Conservation (phyloP, 139 green algal species). For the Chlorella ohadii region DNA sequence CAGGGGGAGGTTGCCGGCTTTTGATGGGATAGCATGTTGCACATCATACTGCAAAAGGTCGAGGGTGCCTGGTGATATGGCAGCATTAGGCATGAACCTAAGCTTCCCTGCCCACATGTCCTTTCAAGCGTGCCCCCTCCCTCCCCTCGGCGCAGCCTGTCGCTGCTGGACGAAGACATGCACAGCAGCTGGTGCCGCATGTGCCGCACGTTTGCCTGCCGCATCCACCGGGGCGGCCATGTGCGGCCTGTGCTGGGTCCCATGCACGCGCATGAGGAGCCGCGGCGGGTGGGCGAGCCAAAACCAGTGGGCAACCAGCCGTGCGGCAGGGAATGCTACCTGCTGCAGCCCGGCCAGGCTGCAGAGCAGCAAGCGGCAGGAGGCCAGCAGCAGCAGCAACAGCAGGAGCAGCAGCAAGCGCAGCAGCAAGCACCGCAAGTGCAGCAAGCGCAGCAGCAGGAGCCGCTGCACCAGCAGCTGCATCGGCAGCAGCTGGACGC, state of each 20-base stretch:
- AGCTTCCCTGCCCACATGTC: too few relatives aligned
- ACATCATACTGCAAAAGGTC: too few relatives aligned
- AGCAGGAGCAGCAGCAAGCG: background rate
- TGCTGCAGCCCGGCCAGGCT: background rate
- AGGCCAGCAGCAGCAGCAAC: background rate
- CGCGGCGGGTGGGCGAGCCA: too few relatives aligned
- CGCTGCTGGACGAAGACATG: conserved; percentile 39
- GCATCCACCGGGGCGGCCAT: conserved; percentile 44
- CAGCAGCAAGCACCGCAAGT: too few relatives aligned
- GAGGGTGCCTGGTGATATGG: too few relatives aligned
- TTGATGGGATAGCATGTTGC: too few relatives aligned
- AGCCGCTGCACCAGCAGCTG: background rate
- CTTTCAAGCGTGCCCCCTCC: too few relatives aligned
- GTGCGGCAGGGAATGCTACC: conserved; percentile 54
- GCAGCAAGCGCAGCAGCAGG: background rate
- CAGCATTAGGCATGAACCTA: too few relatives aligned
- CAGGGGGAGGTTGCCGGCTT: background rate
- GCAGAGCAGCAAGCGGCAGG: background rate
- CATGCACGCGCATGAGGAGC: background rate
- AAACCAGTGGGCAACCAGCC: background rate
- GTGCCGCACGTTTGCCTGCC: conserved; percentile 71
- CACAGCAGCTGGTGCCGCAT: conserved; percentile 61
- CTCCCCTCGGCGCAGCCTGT: conserved; percentile 9
- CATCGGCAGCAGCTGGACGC: background rate
- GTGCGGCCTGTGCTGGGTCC: conserved; percentile 12